Base-by-base conservation (phyloP, 2,329 filamentous ascomycete genomes). In the Fusarium anthophilum region DNA sequence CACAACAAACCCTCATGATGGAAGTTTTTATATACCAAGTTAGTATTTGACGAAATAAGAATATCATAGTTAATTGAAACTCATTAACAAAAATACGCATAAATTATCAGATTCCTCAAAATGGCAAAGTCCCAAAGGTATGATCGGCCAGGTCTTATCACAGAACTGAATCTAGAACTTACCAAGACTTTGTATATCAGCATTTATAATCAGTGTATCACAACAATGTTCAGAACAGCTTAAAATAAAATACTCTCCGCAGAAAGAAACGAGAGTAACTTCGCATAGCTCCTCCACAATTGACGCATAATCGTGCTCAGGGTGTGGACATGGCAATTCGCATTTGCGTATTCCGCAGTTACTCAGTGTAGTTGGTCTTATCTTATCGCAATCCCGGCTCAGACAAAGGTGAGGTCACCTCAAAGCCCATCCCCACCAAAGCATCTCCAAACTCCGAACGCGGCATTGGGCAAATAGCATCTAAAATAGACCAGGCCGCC, bases 371-470 rank as follows among this genome's bases (percentile, higher is more conserved):
- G 37, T 35, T 48, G 37, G 18, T 59, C 64, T 75, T 74, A 74
- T 74, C 72, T 74, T 74, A 74, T 74, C 72, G 61, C 32, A 22
- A 67, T 28, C 70, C 70, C 47, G 30, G 51, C 43, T 30, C n/a
- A 39, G 43, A 30, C 26, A 39, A 53, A 61, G 54, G 69, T 75
- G 69, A 75, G 66, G 66, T 65, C 77, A 78, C 71, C 54, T 72
- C 70, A 67, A 63, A 62, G 66, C 68, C 64, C 59, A 74, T 77
- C 77, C 76, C 77, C 74, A 76, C 77, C 74, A 66, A 56, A 35
- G 60, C 69, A 68, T 67, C 65, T 62, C 71, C 67, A 69, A 66
- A 74, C 64, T 65, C 72, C 66, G 60, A 73, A 65, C 53, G 51
- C 66, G 66, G 66, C 70, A 69, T 48, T 63, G 55, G 68, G 69